Evolutionary conservation across 176 grass and related monocot genomes (phyloP).

Genomic region (Bromus sterilis): DNA sequence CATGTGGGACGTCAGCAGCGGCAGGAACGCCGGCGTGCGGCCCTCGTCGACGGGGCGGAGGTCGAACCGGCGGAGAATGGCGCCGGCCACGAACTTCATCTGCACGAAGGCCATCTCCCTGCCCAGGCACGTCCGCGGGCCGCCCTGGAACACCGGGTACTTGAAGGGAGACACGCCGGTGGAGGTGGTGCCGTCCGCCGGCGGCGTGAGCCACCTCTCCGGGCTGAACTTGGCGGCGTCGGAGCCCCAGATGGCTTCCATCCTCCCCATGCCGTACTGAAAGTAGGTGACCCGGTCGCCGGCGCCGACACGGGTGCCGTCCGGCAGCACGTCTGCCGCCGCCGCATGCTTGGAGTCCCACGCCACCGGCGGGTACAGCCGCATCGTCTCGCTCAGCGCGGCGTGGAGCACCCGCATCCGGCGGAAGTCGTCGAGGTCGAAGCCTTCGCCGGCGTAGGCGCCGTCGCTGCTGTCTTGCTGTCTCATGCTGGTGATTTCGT

Average conservation of each 20-base stretch:
- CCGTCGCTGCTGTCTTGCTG: background rate
- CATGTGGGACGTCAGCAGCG: constrained; percentile 74
- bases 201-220: constrained; percentile 41
- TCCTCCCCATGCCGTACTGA: constrained; percentile 91
- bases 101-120: constrained; percentile 85
- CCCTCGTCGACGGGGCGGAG: constrained; percentile 43
- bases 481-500: constrained; percentile 12
- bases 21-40: constrained; percentile 49
- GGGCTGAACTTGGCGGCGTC: constrained; percentile 51
- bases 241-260: constrained; percentile 73
- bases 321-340: constrained; percentile 59
- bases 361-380: constrained; percentile 84
- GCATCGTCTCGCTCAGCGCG: constrained; percentile 81
- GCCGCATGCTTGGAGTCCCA: constrained; percentile 87
- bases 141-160: constrained; percentile 84
- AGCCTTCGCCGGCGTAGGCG: background rate
- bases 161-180: constrained; percentile 65
- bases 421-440: constrained; percentile 31
- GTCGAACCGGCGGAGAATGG: constrained; percentile 52
- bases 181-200: background rate
- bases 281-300: constrained; percentile 88
- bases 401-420: constrained; percentile 74
- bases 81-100: constrained; percentile 69
- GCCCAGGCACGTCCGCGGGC: constrained; percentile 70
- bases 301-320: constrained; percentile 48